Evolutionary conservation across 2,329 filamentous ascomycete species (phyloP).

Genomic region (Talaromyces funiculosus): DNA sequence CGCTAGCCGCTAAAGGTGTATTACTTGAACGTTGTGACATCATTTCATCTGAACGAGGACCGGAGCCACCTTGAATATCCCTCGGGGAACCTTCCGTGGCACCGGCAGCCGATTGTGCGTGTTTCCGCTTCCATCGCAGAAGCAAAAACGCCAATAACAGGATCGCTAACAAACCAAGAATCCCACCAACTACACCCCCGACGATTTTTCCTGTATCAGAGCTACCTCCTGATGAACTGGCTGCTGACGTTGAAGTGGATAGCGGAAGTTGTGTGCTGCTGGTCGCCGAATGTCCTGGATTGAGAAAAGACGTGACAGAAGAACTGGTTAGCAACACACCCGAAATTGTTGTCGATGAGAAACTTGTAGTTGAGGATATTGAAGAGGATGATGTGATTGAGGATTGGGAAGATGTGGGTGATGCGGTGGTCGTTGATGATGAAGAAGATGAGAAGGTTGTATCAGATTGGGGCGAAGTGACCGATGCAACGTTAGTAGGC

Average conservation of each 20-base stretch:
- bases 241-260: conserved; percentile 4
- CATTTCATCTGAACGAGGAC: conserved; percentile 23
- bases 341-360: not conserved
- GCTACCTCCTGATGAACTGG: conserved; percentile 12
- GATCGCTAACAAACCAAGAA: conserved; percentile 52
- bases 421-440: not conserved
- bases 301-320: not conserved
- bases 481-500: not conserved
- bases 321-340: not conserved
- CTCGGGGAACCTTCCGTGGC: conserved; percentile 14
- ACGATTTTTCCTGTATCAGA: conserved; percentile 50
- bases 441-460: not conserved
- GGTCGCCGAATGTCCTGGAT: not conserved
- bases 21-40: conserved; percentile 34
- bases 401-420: not conserved
- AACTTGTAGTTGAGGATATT: conserved; percentile 1
- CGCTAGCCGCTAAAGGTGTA: conserved; percentile 34
- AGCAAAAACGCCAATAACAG: conserved; percentile 37
- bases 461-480: not conserved
- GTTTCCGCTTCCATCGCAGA: conserved; percentile 17
- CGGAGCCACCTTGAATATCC: conserved; percentile 20
- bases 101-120: conserved; percentile 1
- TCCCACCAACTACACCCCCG: conserved; percentile 58
- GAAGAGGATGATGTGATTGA: conserved; percentile 4
- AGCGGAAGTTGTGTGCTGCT: not conserved